These are phyloP conservation scores for Cucurbita maxima DNA, from an alignment of 306 rosid species.

Conservation along the genomic window DNA sequence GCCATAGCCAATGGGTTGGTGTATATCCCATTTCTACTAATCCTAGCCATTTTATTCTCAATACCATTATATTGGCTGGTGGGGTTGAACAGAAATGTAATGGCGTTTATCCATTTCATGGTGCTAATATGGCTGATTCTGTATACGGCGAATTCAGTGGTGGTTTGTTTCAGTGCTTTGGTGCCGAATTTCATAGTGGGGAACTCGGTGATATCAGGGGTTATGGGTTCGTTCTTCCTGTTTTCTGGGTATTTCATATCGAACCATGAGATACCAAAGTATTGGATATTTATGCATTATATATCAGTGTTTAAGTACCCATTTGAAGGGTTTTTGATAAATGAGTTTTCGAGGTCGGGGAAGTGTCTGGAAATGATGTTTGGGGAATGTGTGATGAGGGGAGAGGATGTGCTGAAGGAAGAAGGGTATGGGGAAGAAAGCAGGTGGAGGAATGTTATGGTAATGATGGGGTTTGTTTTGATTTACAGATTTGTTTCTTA, in stretches of 20 bases:
- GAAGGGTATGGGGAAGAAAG: conserved; percentile 68
- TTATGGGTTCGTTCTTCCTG: conserved; percentile 83
- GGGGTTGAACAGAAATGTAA: conserved; percentile 54
- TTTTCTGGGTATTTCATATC: conserved; percentile 96
- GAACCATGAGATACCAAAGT: conserved; percentile 46
- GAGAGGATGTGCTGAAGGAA: conserved; percentile 59
- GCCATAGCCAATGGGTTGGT: conserved; percentile 81
- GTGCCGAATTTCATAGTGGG: conserved; percentile 92
- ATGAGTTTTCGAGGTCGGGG: conserved; percentile 72
- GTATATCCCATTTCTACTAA: conserved; percentile 78
- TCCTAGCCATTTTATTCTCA: conserved; percentile 64
- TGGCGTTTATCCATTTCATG: conserved; percentile 57
- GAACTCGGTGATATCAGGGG: conserved; percentile 75
- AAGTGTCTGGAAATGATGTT: conserved; percentile 67
- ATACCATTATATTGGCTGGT: conserved; percentile 73
- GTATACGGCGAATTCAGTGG: conserved; percentile 84
- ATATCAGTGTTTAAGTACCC: conserved; percentile 87
- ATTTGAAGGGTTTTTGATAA: conserved; percentile 82
- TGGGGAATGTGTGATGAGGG: conserved; percentile 50
- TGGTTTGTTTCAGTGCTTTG: conserved; percentile 84
- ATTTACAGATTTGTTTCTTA: conserved; percentile 86
- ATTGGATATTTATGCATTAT: conserved; percentile 90
- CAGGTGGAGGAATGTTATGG: conserved; percentile 66
- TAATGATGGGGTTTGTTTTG: conserved; percentile 70
- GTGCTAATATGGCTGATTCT: conserved; percentile 73